Conservation (phyloP, 169 alveolate genomes). For the Eimeria sp. region DNA sequence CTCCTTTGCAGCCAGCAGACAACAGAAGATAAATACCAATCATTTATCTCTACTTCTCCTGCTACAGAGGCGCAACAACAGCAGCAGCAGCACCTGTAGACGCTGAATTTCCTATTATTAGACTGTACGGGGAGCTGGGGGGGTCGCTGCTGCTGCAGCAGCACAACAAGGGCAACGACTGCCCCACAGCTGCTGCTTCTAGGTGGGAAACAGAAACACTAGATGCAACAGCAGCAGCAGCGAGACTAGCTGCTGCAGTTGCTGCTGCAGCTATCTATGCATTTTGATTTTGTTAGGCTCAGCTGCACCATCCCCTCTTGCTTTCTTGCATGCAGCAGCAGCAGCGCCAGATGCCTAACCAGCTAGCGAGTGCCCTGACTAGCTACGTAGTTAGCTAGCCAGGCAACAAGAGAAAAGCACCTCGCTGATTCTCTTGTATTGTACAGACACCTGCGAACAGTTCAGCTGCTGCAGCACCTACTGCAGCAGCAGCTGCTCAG, state of each 20-base stretch:
- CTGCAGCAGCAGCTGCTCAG: background rate
- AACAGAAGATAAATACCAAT: background rate
- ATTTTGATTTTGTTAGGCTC: background rate
- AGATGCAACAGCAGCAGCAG: slow-evolving; percentile 12
- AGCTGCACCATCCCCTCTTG: too few species aligned
- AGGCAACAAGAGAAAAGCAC: background rate
- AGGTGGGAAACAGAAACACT: background rate
- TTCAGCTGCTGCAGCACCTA: background rate
- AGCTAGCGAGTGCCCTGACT: background rate
- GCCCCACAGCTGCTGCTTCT: background rate
- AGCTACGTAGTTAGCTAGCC: background rate
- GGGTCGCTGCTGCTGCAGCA: background rate
- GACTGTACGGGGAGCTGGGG: background rate
- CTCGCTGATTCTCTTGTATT: background rate
- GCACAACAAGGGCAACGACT: background rate
- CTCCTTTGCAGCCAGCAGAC: slow-evolving; percentile 28
- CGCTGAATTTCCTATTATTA: background rate
- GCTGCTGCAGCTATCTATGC: background rate
- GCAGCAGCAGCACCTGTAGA: background rate
- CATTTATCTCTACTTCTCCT: background rate
- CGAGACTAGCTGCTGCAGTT: background rate
- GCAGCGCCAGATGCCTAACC: background rate
- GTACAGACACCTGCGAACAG: background rate
- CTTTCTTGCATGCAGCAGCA: background rate
- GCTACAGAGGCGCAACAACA: background rate